phyloP scores from a whole-genome alignment of 345 rosid species.

The Salix udensis region DNA sequence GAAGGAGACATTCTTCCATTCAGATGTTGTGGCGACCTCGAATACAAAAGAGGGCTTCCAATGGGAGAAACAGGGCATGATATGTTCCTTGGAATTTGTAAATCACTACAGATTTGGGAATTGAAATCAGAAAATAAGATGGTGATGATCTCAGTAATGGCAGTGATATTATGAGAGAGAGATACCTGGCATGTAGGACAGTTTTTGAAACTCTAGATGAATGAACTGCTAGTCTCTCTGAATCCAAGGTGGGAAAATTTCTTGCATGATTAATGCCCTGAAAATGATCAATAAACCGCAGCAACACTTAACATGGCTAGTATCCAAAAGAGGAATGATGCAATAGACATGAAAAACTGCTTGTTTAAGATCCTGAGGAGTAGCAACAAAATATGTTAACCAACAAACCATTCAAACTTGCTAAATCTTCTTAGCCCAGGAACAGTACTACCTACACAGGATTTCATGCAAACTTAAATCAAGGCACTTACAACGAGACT shows the following conservation, averaged over 20 bases:
- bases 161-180: neutral
- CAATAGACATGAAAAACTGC: neutral
- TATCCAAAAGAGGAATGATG: neutral
- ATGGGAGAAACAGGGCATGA: slow-evolving; percentile 25
- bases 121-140: neutral
- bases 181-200: slow-evolving; percentile 20
- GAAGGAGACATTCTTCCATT: slow-evolving; percentile 24
- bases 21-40: slow-evolving; percentile 27
- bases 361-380: neutral
- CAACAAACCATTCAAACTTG: neutral
- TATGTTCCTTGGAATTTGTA: slow-evolving; percentile 14
- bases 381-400: neutral
- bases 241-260: slow-evolving; percentile 15
- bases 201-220: slow-evolving; percentile 13
- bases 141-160: neutral
- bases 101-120: slow-evolving; percentile 9
- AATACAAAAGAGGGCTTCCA: slow-evolving; percentile 26
- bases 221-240: slow-evolving; percentile 23
- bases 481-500: no score
- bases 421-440: neutral
- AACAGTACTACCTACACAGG: no score
- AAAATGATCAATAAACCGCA: neutral
- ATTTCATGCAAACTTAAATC: no score
- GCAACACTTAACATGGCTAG: neutral
- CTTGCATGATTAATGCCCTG: slow-evolving; percentile 15